A percentile compares a stretch with the other conserved stretches of the same genome.
phyloP scores from a whole-genome alignment of 2,329 filamentous ascomycete genomes.

The Phyllachora maydis region DNA sequence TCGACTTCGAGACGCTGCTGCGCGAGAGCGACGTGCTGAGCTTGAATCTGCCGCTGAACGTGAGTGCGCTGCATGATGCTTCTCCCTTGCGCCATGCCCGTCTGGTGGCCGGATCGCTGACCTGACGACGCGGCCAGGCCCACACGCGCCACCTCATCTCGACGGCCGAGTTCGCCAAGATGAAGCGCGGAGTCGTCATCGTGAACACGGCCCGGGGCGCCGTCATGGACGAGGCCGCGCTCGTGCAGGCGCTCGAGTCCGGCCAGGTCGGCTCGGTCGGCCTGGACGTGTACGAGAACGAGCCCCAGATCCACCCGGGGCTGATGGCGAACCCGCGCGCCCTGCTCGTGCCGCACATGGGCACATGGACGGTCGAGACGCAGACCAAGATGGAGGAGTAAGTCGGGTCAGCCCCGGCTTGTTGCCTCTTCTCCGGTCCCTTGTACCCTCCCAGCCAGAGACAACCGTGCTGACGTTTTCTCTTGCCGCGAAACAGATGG shows the following conservation, averaged over 20 bases:
- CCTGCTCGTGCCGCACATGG: constrained; percentile 68
- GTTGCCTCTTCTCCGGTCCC: no score
- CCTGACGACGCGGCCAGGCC: constrained; percentile 12
- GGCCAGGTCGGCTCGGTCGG: constrained; percentile 53
- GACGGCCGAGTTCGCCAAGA: constrained; percentile 45
- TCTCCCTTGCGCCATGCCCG: not conserved
- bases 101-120: not conserved
- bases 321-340: constrained; percentile 50
- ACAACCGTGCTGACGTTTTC: no score
- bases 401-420: no score
- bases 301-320: constrained; percentile 56
- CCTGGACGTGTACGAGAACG: constrained; percentile 67
- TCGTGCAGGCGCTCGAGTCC: constrained; percentile 50
- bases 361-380: constrained; percentile 56
- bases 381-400: constrained; percentile 51
- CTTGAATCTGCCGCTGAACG: constrained; percentile 64
- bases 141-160: constrained; percentile 60
- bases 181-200: constrained; percentile 60
- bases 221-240: constrained; percentile 62
- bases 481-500: no score
- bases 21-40: constrained; percentile 54
- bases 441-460: no score
- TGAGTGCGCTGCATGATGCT: constrained; percentile 18
- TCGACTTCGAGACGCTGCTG: constrained; percentile 54
- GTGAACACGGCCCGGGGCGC: constrained; percentile 71